Base-by-base conservation (phyloP, 352 stramenopile genomes). In the Pythium angustatum region DNA sequence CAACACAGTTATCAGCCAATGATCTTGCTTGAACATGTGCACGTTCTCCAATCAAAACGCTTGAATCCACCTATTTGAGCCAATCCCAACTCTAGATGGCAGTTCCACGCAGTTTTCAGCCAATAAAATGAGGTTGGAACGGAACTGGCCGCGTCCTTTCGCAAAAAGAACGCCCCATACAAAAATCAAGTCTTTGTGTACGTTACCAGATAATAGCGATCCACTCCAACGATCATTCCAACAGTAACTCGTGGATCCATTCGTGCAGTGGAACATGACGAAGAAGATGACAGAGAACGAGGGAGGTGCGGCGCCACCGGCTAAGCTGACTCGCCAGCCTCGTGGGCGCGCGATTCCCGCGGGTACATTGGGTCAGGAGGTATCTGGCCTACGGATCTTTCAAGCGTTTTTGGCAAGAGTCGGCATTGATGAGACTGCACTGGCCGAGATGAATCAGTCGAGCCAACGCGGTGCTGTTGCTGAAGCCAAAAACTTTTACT, bases 401-500 rank as follows among this genome's bases (percentile, higher is more conserved):
- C 31, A 38, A 38, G 31, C 7, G 7, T 38, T 38, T 38, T 38
- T 38, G 12, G 7, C 7, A 38, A 7, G 12, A 38, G 31, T 38
- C 7, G 31, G 31, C 7, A 12, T 38, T 38, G 31, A 38, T 12
- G 31, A 38, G 12, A 12, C 31, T 12, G 31, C 31, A 38, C 31
- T 38, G 12, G 12, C 31, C 7, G 31, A 38, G 7, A 38, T 38
- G 31, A 38, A 38, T n/a, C n/a, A n/a, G 31, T 7, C 31, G 12
- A 38, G 12, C 31, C 31, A 38, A 38, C 31, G 7, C 31, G 31
- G 31, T 38, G 31, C 31, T 7, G 7, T 12, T 10, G 19, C 43
- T 6, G 15, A 49, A 7, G 22, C 43, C 8, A 49, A 64, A 49
- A 69, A 61, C 17, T 60, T 64, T 9, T 64, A 61, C 36, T 63